Conservation (phyloP, 1,284 basidiomycete species). For the Cutaneotrichosporon sp. region DNA sequence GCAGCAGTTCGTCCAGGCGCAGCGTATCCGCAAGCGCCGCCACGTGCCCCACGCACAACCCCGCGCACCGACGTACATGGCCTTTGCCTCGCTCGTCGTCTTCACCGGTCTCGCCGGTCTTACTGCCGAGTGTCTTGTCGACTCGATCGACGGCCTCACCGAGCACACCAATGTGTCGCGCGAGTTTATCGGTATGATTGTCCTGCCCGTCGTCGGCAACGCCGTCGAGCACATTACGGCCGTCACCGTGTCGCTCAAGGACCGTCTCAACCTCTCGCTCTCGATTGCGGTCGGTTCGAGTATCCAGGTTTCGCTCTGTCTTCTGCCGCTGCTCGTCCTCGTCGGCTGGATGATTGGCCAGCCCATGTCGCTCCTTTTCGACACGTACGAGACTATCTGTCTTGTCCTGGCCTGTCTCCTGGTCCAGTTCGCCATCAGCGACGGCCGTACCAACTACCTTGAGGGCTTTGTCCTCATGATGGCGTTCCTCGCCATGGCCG, state of each 20-base stretch:
- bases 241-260: conserved; percentile 77
- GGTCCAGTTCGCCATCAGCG: conserved; percentile 72
- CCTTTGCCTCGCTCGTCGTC: conserved; percentile 28
- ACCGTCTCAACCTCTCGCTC: conserved; percentile 54
- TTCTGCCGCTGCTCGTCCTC: conserved; percentile 64
- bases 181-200: conserved; percentile 78
- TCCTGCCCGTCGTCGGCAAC: conserved; percentile 77
- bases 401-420: conserved; percentile 62
- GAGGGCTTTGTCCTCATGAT: conserved; percentile 57
- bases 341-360: conserved; percentile 52
- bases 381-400: conserved; percentile 46
- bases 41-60: conserved; percentile 27
- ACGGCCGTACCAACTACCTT: conserved; percentile 79
- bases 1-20: neutral
- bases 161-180: conserved; percentile 49
- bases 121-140: conserved; percentile 81
- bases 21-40: conserved; percentile 4
- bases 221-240: conserved; percentile 85
- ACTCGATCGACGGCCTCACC: conserved; percentile 67
- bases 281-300: conserved; percentile 84
- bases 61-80: conserved; percentile 51
- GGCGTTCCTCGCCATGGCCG: conserved; percentile 46
- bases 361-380: conserved; percentile 49
- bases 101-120: conserved; percentile 51
- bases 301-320: conserved; percentile 83